Evolutionary conservation across 257 asterid species (phyloP), one percentile per base, ranked within the genome.

Genomic region (Ballota nigra): DNA sequence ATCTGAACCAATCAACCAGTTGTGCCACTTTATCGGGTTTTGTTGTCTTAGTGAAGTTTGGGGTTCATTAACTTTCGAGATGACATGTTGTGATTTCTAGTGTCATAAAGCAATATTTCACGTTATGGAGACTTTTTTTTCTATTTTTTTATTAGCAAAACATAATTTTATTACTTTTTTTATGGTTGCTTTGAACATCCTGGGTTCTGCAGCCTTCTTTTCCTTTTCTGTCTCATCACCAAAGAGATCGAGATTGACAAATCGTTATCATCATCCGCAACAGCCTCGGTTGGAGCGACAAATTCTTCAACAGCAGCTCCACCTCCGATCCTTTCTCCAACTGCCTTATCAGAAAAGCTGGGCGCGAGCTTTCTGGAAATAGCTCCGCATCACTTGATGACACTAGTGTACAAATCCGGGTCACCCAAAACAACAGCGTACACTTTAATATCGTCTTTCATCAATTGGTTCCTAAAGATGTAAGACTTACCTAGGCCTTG

Each of bases 171-270:
- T n/a, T n/a, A n/a, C n/a, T n/a, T n/a, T n/a, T 94, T 91, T 75
- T 94, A 91, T 3, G 15, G 98, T 52, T 63, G 96, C 85, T 91
- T 94, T 13, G 97, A 66, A 53, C 89, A 91, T 43, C 65, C 98
- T 89, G 75, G 80, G 75, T 83, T 94, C 97, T 12, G 98, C 90
- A 72, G 98, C 98, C 83, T 86, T 88, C 89, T 91, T 91, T 59
- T 94, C 98, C 78, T 94, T 97, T 86, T 94, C 98, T 3, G 98
- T 94, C 80, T 89, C 98, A 29, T 94, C 98, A 18, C 97, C 96
- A 40, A 94, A 94, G 78, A 91, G 96, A 80, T 91, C 97, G 33
- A 91, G 88, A 66, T 94, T 97, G 18, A 89, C 98, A 26, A n/a
- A n/a, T n/a, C n/a, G n/a, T 93, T n/a, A n/a, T n/a, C n/a, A n/a